phyloP scores from a whole-genome alignment of 1,284 basidiomycete genomes.

The Trametes versicolor region DNA sequence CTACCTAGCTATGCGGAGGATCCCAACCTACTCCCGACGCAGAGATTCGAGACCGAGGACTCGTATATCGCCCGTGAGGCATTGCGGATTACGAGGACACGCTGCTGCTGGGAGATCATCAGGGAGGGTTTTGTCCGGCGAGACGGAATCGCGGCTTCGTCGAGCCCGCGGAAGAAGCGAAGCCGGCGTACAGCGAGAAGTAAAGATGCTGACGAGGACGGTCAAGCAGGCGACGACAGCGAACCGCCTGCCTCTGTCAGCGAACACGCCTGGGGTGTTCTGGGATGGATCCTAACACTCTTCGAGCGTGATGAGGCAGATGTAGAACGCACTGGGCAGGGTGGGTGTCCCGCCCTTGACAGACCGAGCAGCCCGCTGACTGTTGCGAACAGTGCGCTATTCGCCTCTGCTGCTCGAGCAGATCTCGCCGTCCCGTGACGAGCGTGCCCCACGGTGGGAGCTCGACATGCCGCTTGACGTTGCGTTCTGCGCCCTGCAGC shows the following conservation, averaged over 20 bases:
- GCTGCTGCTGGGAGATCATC: constrained; percentile 69
- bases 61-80: constrained; percentile 66
- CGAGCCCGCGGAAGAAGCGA: constrained; percentile 34
- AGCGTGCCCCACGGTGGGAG: constrained; percentile 63
- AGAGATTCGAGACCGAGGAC: constrained; percentile 54
- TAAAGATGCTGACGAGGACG: constrained; percentile 37
- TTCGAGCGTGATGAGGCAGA: constrained; percentile 70
- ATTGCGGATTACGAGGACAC: constrained; percentile 59
- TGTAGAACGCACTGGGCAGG: constrained; percentile 44
- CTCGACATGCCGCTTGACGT: constrained; percentile 65
- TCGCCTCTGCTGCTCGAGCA: constrained; percentile 71
- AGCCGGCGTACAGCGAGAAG: constrained; percentile 32
- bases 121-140: constrained; percentile 60
- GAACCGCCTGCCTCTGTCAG: constrained; percentile 54
- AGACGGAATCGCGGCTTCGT: constrained; percentile 21
- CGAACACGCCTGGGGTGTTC: constrained; percentile 68
- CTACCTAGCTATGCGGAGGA: constrained; percentile 58
- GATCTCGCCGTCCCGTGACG: constrained; percentile 66
- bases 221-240: constrained; percentile 38
- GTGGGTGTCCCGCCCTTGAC: constrained; percentile 39
- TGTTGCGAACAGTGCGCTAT: constrained; percentile 53
- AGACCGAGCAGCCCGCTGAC: constrained; percentile 7
- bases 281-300: constrained; percentile 70
- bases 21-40: constrained; percentile 3
- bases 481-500: constrained; percentile 59